phyloP scores from a whole-genome alignment of 257 asterid species.

The Solanum chiquidenum region DNA sequence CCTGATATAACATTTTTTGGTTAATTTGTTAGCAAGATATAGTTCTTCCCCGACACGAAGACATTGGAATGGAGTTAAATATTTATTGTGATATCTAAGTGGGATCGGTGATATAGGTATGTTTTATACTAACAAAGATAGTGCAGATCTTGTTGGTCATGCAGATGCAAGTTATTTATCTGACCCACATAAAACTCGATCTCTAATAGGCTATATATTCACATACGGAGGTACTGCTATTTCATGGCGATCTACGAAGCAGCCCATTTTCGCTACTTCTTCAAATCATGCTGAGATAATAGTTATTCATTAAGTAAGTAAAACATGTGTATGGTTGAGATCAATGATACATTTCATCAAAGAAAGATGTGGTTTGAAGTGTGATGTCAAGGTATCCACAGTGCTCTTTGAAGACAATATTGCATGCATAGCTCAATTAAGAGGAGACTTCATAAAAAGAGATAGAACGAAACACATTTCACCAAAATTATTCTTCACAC shows the following conservation, averaged over 20 bases:
- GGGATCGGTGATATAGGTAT: background rate
- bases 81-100: background rate
- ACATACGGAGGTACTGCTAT: background rate
- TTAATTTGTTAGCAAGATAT: background rate
- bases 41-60: background rate
- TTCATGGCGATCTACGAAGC: background rate
- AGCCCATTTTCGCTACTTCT: background rate
- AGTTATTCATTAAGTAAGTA: too few relatives aligned
- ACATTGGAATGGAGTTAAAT: background rate
- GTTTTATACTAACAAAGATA: too few relatives aligned
- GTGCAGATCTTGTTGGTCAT: background rate
- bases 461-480: too few relatives aligned
- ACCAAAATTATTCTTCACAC: too few relatives aligned
- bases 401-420: too few relatives aligned
- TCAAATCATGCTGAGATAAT: background rate
- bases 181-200: background rate
- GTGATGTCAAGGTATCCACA: too few relatives aligned
- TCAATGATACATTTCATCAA: too few relatives aligned
- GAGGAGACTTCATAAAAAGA: too few relatives aligned
- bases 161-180: background rate
- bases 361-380: too few relatives aligned
- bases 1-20: background rate
- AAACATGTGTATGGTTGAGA: too few relatives aligned
- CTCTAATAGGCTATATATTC: too few relatives aligned
- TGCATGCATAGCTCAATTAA: too few relatives aligned